Conservation (phyloP, 2,329 filamentous ascomycete genomes). For the Alternaria rosae region DNA sequence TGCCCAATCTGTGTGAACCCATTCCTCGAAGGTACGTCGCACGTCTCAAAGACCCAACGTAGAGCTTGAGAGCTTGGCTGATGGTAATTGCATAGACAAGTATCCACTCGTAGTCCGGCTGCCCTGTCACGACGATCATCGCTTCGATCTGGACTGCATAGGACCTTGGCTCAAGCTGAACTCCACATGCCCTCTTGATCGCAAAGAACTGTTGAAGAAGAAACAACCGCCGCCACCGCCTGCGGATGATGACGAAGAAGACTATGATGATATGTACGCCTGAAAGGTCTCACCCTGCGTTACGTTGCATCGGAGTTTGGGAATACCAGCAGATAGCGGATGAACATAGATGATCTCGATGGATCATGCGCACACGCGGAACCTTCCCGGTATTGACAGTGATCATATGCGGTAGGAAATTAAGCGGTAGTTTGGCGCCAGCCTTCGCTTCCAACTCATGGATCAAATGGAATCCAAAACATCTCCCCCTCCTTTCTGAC, state of each 20-base stretch:
- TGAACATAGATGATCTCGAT: neutral
- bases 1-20: constrained; percentile 69
- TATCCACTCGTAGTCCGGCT: constrained; percentile 70
- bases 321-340: constrained; percentile 9
- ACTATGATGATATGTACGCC: constrained; percentile 61
- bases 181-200: constrained; percentile 69
- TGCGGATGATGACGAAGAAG: constrained; percentile 60
- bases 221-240: constrained; percentile 54
- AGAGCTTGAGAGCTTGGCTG: constrained; percentile 20
- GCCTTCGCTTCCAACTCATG: neutral
- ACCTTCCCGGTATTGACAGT: neutral
- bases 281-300: constrained; percentile 26
- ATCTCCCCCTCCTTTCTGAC: neutral
- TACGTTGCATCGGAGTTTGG: constrained; percentile 14
- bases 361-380: neutral
- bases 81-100: constrained; percentile 50
- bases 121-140: constrained; percentile 67
- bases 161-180: constrained; percentile 70
- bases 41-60: neutral
- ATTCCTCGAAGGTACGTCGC: constrained; percentile 63
- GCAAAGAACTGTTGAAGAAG: constrained; percentile 64
- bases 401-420: neutral
- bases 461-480: constrained; percentile 1
- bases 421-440: constrained; percentile 3
- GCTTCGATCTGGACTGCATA: constrained; percentile 72